These are phyloP conservation scores for Calonectria pteridis DNA, from an alignment of 2,329 filamentous ascomycete species.

Conservation along the genomic window DNA sequence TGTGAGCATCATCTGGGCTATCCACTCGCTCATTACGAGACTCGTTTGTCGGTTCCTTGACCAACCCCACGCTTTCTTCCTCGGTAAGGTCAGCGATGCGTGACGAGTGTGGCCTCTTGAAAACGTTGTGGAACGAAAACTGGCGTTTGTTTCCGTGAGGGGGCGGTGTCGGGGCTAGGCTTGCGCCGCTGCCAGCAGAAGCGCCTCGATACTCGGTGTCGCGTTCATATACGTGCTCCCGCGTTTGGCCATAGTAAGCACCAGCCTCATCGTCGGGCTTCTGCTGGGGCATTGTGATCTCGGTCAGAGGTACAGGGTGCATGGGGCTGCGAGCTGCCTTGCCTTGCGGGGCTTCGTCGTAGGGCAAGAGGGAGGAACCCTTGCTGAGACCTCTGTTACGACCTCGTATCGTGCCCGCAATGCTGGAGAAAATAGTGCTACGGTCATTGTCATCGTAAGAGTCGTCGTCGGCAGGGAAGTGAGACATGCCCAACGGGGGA, in stretches of 20 bases:
- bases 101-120: constrained; percentile 59
- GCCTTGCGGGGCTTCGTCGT: constrained; percentile 53
- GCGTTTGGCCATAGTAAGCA: constrained; percentile 54
- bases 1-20: constrained; percentile 4
- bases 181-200: constrained; percentile 56
- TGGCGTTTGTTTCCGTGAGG: constrained; percentile 76
- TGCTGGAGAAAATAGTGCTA: constrained; percentile 65
- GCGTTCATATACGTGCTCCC: constrained; percentile 60
- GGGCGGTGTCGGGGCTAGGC: constrained; percentile 69
- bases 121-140: constrained; percentile 93
- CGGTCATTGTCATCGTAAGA: constrained; percentile 65
- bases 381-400: constrained; percentile 51
- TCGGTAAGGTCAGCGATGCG: constrained; percentile 70
- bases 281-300: constrained; percentile 66
- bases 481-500: constrained; percentile 81
- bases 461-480: constrained; percentile 74
- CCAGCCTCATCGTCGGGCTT: constrained; percentile 58
- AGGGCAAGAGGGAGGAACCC: constrained; percentile 47
- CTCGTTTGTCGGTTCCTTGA: constrained; percentile 67
- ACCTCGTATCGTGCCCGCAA: constrained; percentile 65
- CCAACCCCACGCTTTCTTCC: constrained; percentile 85
- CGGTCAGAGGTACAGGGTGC: constrained; percentile 73
- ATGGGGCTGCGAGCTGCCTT: constrained; percentile 65
- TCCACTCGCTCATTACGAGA: not conserved
- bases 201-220: constrained; percentile 64